Evolutionary conservation across 441 rosid species (phyloP).

Genomic region (Theobroma grandiflorum): DNA sequence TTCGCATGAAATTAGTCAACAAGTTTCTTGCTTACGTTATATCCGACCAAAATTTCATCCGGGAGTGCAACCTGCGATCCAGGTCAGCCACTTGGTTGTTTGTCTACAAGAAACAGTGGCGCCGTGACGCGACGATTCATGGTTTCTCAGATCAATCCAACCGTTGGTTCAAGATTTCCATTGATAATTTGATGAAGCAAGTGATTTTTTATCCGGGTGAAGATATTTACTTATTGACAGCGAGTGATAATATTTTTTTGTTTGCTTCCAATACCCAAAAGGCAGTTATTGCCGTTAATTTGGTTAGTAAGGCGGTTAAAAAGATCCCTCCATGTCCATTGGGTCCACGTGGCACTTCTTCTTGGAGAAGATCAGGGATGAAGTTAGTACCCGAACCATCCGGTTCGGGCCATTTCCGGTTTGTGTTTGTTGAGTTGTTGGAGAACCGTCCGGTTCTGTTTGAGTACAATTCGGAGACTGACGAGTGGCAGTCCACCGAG

Average conservation of each 20-base stretch:
- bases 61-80: constrained; percentile 52
- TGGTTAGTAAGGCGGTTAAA: constrained; percentile 47
- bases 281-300: constrained; percentile 65
- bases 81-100: constrained; percentile 68
- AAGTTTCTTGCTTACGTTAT: constrained; percentile 47
- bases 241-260: constrained; percentile 57
- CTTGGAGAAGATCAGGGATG: constrained; percentile 87
- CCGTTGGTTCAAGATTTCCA: constrained; percentile 67
- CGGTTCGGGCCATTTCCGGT: constrained; percentile 55
- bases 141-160: constrained; percentile 59
- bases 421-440: constrained; percentile 68
- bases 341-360: constrained; percentile 84
- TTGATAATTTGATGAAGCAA: constrained; percentile 50
- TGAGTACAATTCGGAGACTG: constrained; percentile 48
- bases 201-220: constrained; percentile 46
- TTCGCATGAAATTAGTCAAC: constrained; percentile 58
- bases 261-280: constrained; percentile 63
- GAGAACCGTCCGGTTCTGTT: constrained; percentile 57
- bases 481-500: constrained; percentile 57
- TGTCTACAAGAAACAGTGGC: constrained; percentile 74
- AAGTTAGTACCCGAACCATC: constrained; percentile 47
- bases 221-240: constrained; percentile 61
- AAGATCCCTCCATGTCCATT: constrained; percentile 71
- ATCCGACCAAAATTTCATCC: constrained; percentile 62
- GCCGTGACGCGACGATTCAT: constrained; percentile 55